Evolutionary conservation across 73 alveolate genomes (phyloP).

Genomic region (Symbiodinium pilosum): DNA sequence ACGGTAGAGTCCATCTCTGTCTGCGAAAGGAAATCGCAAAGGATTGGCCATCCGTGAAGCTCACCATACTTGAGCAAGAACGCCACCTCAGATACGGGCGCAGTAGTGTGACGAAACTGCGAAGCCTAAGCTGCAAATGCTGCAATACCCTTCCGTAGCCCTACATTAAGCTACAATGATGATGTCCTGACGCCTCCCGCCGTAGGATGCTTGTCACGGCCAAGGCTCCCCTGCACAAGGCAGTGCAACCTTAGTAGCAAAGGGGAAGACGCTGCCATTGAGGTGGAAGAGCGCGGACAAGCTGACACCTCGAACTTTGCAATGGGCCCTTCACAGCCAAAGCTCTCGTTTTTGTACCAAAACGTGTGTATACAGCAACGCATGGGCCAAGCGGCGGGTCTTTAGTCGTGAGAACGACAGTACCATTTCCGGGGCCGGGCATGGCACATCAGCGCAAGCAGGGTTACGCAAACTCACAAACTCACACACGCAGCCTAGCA

Average conservation of each 20-base stretch:
- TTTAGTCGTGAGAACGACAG: slow-evolving; percentile 51
- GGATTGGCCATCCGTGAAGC: slow-evolving; percentile 43
- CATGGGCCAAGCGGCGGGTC: slow-evolving; percentile 9
- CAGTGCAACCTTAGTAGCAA: slow-evolving; percentile 78
- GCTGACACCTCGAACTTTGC: slow-evolving; percentile 29
- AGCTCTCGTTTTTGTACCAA: too few relatives aligned
- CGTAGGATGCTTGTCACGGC: not conserved
- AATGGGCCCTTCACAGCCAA: too few relatives aligned
- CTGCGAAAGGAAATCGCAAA: not conserved
- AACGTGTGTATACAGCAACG: not conserved
- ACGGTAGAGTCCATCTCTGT: slow-evolving; percentile 82
- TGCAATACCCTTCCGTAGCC: too few relatives aligned
- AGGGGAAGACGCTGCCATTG: slow-evolving; percentile 93
- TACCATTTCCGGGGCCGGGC: not conserved
- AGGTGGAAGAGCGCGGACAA: slow-evolving; percentile 75
- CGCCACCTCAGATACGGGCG: slow-evolving; percentile 4
- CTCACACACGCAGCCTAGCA: too few relatives aligned
- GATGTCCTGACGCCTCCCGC: too few relatives aligned
- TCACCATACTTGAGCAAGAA: slow-evolving; percentile 45
- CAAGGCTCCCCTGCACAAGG: slow-evolving; percentile 61
- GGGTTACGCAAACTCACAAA: not conserved
- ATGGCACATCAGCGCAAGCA: not conserved
- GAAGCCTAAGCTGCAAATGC: not conserved
- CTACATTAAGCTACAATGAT: too few relatives aligned
- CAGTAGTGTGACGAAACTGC: not conserved